Base-by-base conservation (phyloP, 768 basidiomycete genomes). In the Russula virescens region DNA sequence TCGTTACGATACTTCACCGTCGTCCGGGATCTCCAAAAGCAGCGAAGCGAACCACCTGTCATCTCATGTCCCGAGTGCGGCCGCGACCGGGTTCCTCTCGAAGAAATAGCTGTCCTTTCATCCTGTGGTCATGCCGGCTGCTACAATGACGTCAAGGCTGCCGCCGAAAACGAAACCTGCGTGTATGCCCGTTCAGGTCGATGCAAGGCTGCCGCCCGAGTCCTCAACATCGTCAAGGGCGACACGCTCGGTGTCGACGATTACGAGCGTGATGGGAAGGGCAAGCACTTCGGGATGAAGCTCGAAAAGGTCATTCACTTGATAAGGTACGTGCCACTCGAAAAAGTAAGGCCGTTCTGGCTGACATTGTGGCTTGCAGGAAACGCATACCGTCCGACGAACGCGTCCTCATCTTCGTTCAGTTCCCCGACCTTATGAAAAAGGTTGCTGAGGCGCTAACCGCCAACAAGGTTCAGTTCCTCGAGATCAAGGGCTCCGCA, bases 101-200 rank as follows among this genome's bases (percentile, higher is more conserved):
- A 79, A 11, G 88, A 94, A 57, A 78, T 92, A 60, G 88, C 91
- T 23, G 87, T 97, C 4, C 79, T 96, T 38, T 95, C 94, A 5
- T 93, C 91, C 23, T 98, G 94, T 67, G 94, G 94, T 9, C 94
- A 98, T 71, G 86, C 83, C 70, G 93, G 94, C 3, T 94, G 92
- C 69, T 72, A 83, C 68, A 73, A 78, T 2, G 94, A 92, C 70
- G 89, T 97, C 66, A 80, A 76, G 64, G 74, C 77, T 19, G 84
- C 83, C 47, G 93, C 94, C 2, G 85, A 86, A 64, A 81, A 79
- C 54, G 90, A 94, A 71, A 86, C 88, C 69, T 97, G 94, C 68
- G 85, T 94, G 28, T 86, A 89, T 67, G 83, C 84, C 25, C 79
- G 78, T 5, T 80, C 82, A 3, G 86, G 84, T 11, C 79, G 79